phyloP scores from a whole-genome alignment of 441 rosid species.

The Raphanus hybrid region DNA sequence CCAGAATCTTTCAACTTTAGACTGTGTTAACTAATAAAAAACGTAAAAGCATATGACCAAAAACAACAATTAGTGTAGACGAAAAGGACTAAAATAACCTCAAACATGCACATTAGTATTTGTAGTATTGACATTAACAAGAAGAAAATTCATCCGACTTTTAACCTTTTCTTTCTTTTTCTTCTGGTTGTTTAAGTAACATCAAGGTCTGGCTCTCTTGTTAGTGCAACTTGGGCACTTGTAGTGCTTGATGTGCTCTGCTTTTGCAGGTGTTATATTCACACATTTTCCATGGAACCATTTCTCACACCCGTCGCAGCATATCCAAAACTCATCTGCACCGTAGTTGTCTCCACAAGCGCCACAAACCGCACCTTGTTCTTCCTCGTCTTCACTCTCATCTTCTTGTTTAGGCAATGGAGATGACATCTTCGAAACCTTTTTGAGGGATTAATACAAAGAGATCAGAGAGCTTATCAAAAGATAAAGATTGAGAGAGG shows the following conservation, averaged over 20 bases:
- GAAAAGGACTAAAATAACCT: background rate
- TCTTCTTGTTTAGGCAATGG: constrained; percentile 76
- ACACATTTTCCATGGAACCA: constrained; percentile 98
- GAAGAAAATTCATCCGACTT: constrained; percentile 3
- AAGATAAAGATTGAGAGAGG: background rate
- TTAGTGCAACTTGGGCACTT: constrained; percentile 90
- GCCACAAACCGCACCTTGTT: constrained; percentile 85
- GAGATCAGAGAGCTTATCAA: background rate
- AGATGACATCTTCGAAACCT: constrained; percentile 66
- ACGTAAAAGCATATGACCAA: background rate
- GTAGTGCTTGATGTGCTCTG: constrained; percentile 92
- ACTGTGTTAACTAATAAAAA: too few relatives aligned
- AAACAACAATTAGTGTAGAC: background rate
- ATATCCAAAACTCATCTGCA: constrained; percentile 88
- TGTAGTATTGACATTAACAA: constrained; percentile 29
- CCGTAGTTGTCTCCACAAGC: constrained; percentile 93
- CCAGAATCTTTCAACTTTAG: background rate
- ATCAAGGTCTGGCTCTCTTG: constrained; percentile 79
- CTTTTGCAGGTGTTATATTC: constrained; percentile 96
- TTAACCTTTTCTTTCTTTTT: background rate
- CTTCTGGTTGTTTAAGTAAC: background rate
- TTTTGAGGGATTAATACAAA: constrained; percentile 37
- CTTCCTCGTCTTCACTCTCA: constrained; percentile 88
- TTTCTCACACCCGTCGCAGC: constrained; percentile 86
- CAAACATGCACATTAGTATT: background rate